Evolutionary conservation across 805 yeast species (phyloP), one percentile per base, ranked within the genome.

Genomic region (Nakazawaea molendinolei): DNA sequence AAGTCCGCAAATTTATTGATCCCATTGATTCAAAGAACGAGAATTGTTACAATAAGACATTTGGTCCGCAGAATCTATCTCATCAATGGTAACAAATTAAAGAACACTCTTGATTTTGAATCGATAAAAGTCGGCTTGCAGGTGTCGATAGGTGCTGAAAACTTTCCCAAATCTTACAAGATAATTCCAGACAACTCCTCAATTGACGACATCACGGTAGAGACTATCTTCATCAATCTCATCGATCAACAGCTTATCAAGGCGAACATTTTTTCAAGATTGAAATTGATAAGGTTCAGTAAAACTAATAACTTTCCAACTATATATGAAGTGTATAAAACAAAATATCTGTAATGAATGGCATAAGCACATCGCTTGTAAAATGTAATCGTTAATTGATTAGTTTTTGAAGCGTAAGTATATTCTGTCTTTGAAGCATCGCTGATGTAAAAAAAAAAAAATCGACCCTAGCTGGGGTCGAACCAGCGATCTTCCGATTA

Each of bases 201-300:
- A 3, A 36, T 57, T n/a, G 58, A 63, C 28, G 74, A 71, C 40
- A 33, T 47, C 10, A 55, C 67, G 25, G 61, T 67, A 8, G 81
- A 76, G 41, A 75, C 72, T 35, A 45, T 76, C 6, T 51, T 75
- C 31, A 58, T 71, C 10, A 54, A 72, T 2, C 46, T 77, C n/a
- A 67, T 73, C 27, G 79, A 73, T 42, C 72, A 71, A 39, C 72
- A 69, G 38, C 49, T 74, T 13, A 45, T 77, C 23, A 71, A 67
- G 42, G 82, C 78, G 0, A 76, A 75, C 40, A 47, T 74, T 0
- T 57, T 65, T 23, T 61, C 73, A 1, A 51, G 65, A 23, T 49
- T 60, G 8, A 54, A 65, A 27, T 53, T 59, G 4, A 57, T 67
- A 3, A 58, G 72, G 0, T 49, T 71, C 8, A 63, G 72, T 20